Conservation (phyloP, 2,329 filamentous ascomycete species). For the Knoxdaviesia proteae region DNA sequence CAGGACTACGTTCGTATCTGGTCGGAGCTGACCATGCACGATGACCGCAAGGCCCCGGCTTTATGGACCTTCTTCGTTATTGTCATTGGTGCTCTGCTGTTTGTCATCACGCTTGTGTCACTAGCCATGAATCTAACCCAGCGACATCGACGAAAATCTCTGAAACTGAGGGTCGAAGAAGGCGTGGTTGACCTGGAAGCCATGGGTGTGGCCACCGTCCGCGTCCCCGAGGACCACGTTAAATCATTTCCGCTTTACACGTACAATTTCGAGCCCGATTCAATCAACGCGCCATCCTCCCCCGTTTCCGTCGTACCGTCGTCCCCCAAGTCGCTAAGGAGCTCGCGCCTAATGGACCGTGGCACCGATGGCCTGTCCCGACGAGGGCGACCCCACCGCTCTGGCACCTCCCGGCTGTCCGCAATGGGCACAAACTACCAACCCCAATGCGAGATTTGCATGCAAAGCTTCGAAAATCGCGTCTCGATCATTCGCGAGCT, state of each 20-base stretch:
- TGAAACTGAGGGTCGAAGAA: slow-evolving; percentile 49
- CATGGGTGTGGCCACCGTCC: slow-evolving; percentile 64
- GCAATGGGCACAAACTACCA: slow-evolving; percentile 40
- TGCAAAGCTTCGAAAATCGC: slow-evolving; percentile 55
- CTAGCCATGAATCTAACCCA: slow-evolving; percentile 61
- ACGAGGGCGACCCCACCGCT: slow-evolving; percentile 1
- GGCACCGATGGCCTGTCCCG: slow-evolving; percentile 9
- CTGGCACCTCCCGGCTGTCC: slow-evolving; percentile 2
- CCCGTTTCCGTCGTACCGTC: slow-evolving; percentile 10
- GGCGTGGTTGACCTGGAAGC: slow-evolving; percentile 77
- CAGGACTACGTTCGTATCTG: slow-evolving; percentile 40
- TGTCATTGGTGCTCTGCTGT: slow-evolving; percentile 50
- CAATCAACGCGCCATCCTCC: slow-evolving; percentile 15
- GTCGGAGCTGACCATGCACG: slow-evolving; percentile 28
- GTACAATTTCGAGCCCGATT: slow-evolving; percentile 39
- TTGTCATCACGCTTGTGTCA: slow-evolving; percentile 46
- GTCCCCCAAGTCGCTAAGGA: slow-evolving; percentile 12
- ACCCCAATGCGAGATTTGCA: slow-evolving; percentile 73
- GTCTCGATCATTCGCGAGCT: slow-evolving; percentile 62
- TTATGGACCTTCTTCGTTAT: slow-evolving; percentile 64
- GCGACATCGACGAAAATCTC: slow-evolving; percentile 41
- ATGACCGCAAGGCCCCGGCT: slow-evolving; percentile 35
- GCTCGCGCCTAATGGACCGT: slow-evolving; percentile 11
- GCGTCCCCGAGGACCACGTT: slow-evolving; percentile 51
- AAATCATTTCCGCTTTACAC: slow-evolving; percentile 55